These are phyloP conservation scores for Sporothrix brasiliensis DNA, from an alignment of 2,329 filamentous ascomycete species.

Conservation along the genomic window DNA sequence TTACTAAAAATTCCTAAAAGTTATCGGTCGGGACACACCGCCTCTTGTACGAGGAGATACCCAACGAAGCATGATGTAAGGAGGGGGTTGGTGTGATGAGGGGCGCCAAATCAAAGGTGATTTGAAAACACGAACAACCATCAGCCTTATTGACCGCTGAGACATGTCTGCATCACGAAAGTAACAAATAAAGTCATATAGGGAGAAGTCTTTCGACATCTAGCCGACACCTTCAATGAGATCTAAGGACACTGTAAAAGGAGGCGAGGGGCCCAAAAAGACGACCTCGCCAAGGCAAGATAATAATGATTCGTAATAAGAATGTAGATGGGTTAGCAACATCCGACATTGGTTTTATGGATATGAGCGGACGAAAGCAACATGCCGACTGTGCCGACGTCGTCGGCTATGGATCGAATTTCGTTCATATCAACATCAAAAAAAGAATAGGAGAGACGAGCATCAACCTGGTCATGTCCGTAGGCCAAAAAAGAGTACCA, in stretches of 20 bases:
- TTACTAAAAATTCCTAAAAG: neutral
- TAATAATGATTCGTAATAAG: neutral
- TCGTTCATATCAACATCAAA: neutral
- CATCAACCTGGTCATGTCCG: neutral
- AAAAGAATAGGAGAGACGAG: neutral
- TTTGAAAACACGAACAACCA: neutral
- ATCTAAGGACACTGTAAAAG: neutral
- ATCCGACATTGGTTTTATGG: neutral
- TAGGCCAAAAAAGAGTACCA: too few relatives aligned
- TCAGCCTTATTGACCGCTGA: neutral
- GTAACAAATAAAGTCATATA: neutral
- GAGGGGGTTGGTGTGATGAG: neutral
- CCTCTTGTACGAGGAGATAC: slow-evolving; percentile 4
- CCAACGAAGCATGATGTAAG: neutral
- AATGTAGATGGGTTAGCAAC: too few relatives aligned
- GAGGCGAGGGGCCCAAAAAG: neutral
- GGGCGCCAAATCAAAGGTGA: neutral
- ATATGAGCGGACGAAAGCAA: neutral
- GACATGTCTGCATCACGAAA: neutral
- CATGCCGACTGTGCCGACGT: neutral
- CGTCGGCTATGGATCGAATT: neutral
- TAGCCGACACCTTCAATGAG: neutral
- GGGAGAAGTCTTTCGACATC: neutral
- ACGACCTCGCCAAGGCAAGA: neutral
- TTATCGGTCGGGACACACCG: slow-evolving; percentile 1